Percentiles rank a stretch among this genome's conserved stretches.
Evolutionary conservation across 129 eudicot genomes (phyloP).

Genomic region (Cynara cardunculus): DNA sequence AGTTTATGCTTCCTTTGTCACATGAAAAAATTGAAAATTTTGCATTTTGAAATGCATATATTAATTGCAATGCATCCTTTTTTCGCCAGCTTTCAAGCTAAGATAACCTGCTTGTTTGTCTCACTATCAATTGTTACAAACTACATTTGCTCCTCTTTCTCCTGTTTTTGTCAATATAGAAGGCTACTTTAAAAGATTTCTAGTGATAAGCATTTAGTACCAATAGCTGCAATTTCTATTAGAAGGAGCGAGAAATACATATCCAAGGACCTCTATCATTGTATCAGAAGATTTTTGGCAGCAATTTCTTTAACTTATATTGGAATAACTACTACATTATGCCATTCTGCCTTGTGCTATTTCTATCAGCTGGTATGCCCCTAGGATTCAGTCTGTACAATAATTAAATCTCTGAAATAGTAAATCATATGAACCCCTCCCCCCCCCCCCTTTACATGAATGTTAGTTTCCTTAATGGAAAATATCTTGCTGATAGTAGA

Average conservation of each 20-base stretch:
- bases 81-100: background rate
- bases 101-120: background rate
- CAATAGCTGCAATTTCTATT: background rate
- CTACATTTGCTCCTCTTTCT: background rate
- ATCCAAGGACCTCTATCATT: background rate
- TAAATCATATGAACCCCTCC: background rate
- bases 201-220: background rate
- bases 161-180: background rate
- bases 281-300: background rate
- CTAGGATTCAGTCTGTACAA: background rate
- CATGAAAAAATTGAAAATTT: background rate
- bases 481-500: background rate
- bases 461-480: background rate
- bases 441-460: background rate
- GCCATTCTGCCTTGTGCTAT: background rate
- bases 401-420: background rate
- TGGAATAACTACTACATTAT: background rate
- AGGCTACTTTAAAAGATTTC: background rate
- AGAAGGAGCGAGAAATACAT: background rate
- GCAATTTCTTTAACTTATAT: background rate
- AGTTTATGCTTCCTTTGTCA: background rate
- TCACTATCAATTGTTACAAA: background rate
- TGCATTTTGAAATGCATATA: background rate
- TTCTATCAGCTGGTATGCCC: too few relatives aligned
- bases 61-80: background rate